Conservation (phyloP, 2,329 filamentous ascomycete species). For the Periconia digitata region DNA sequence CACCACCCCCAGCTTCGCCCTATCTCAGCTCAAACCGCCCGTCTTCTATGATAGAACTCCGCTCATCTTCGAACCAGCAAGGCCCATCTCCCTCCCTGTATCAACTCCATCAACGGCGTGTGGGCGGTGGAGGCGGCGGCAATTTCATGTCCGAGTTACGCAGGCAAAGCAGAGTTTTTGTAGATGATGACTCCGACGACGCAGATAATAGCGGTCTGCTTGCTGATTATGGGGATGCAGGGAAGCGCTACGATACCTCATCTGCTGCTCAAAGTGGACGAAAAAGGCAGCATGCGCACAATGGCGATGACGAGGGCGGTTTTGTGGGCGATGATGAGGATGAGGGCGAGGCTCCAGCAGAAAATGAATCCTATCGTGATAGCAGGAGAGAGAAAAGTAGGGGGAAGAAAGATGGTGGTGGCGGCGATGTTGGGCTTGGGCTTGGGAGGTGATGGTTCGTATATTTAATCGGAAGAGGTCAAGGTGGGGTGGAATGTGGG, state of each 20-base stretch:
- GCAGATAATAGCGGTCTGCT: slow-evolving; percentile 1
- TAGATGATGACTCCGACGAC: slow-evolving; percentile 9
- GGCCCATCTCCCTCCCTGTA: neutral
- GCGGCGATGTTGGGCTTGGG: slow-evolving; percentile 7
- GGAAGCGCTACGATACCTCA: slow-evolving; percentile 5
- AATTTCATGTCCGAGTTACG: slow-evolving; percentile 48
- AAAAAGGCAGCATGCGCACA: neutral
- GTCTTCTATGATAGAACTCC: slow-evolving; percentile 41
- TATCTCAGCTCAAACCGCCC: slow-evolving; percentile 29
- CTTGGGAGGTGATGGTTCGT: slow-evolving; percentile 2
- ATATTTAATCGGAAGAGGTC: no score
- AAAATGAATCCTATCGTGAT: no score
- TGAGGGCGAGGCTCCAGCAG: slow-evolving; percentile 10
- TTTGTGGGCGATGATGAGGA: slow-evolving; percentile 12
- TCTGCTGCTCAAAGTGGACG: slow-evolving; percentile 1
- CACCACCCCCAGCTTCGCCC: slow-evolving; percentile 11
- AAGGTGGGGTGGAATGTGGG: no score
- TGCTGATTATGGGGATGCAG: slow-evolving; percentile 11
- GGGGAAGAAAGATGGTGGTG: neutral
- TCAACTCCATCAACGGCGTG: slow-evolving; percentile 13
- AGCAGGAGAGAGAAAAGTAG: slow-evolving; percentile 1
- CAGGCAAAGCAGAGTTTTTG: slow-evolving; percentile 41
- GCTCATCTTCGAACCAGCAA: slow-evolving; percentile 19
- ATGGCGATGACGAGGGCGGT: slow-evolving; percentile 7
- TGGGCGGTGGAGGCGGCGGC: slow-evolving; percentile 7